Percentiles rank a stretch among this genome's conserved stretches.
Conservation (phyloP, 345 rosid genomes). For the Isatis tinctoria region DNA sequence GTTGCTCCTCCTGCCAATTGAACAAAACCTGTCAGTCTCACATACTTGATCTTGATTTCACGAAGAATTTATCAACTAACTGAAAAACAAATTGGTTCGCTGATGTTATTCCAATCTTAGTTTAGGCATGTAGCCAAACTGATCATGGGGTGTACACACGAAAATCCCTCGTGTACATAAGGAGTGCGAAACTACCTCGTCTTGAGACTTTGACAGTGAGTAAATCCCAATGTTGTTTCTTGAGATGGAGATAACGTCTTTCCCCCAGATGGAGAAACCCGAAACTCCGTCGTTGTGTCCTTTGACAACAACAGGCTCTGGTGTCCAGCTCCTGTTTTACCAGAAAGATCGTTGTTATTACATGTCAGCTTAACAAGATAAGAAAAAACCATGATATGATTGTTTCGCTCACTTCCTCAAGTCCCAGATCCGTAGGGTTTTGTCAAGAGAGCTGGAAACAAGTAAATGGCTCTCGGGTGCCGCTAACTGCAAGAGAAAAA, state of each 20-base stretch:
- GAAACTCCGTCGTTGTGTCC: slow-evolving; percentile 80
- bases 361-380: background rate
- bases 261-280: slow-evolving; percentile 80
- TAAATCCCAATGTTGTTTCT: slow-evolving; percentile 81
- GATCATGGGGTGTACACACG: background rate
- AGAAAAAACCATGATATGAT: background rate
- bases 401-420: slow-evolving; percentile 54
- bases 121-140: background rate
- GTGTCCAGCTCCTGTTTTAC: slow-evolving; percentile 53
- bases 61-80: background rate
- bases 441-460: slow-evolving; percentile 90
- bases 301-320: slow-evolving; percentile 50
- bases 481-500: slow-evolving; percentile 55
- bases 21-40: background rate
- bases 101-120: background rate
- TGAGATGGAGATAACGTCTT: slow-evolving; percentile 81
- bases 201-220: slow-evolving; percentile 50
- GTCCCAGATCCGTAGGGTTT: slow-evolving; percentile 79
- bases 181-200: slow-evolving; percentile 50
- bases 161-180: too few relatives aligned
- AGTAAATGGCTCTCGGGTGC: slow-evolving; percentile 78
- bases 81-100: background rate
- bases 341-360: background rate
- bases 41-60: background rate
- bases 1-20: slow-evolving; percentile 52